Conservation (phyloP, 352 stramenopile genomes). For the Hyaloperonospora arabidopsidis region DNA sequence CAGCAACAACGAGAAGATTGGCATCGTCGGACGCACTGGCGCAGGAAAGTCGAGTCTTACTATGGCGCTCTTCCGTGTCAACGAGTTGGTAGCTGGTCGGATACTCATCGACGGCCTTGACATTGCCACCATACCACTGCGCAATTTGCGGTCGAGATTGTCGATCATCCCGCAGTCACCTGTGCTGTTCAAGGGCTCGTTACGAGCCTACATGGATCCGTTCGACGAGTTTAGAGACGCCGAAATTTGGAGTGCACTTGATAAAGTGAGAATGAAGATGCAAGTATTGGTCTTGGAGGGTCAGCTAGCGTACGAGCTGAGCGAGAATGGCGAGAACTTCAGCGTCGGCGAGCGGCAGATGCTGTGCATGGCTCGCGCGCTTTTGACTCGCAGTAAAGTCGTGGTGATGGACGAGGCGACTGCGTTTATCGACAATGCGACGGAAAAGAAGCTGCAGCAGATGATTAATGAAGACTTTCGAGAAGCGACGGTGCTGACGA, state of each 20-base stretch:
- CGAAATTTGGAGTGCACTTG: constrained; percentile 69
- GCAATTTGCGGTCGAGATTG: constrained; percentile 14
- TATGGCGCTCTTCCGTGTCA: constrained; percentile 80
- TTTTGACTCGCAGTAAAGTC: constrained; percentile 79
- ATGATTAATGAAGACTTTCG: constrained; percentile 55
- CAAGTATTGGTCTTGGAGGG: constrained; percentile 9
- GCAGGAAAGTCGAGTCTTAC: constrained; percentile 81
- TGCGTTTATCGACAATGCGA: constrained; percentile 11
- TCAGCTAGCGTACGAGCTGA: constrained; percentile 20
- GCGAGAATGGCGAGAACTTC: constrained; percentile 2
- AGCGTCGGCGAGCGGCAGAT: not conserved
- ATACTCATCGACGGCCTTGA: constrained; percentile 42
- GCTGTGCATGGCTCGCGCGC: constrained; percentile 29
- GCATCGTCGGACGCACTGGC: constrained; percentile 84
- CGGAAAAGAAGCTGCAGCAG: constrained; percentile 50
- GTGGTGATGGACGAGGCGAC: constrained; percentile 91
- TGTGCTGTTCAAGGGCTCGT: constrained; percentile 79
- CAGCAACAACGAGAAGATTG: constrained; percentile 50
- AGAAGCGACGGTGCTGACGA: constrained; percentile 87
- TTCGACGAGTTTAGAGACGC: constrained; percentile 73
- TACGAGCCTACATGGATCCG: constrained; percentile 86
- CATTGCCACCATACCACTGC: constrained; percentile 21
- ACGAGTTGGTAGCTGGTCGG: constrained; percentile 51
- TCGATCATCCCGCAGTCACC: constrained; percentile 46
- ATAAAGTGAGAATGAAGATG: constrained; percentile 62